These are phyloP conservation scores for Microsporum ferrugineum DNA, from an alignment of 2,329 filamentous ascomycete genomes.

Conservation along the genomic window DNA sequence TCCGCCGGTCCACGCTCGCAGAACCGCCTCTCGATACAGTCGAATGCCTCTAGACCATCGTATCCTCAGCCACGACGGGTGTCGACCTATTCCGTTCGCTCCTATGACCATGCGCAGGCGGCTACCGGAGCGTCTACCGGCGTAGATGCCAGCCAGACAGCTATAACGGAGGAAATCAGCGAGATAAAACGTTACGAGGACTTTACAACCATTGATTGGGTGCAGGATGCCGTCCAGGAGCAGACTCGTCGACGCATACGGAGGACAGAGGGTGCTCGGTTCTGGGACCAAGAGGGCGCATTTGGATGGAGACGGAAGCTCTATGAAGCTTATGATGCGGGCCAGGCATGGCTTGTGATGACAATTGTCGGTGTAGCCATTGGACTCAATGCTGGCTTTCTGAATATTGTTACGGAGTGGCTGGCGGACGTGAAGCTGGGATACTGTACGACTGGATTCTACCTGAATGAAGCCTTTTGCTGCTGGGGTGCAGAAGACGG, in stretches of 20 bases:
- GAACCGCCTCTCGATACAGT: slow-evolving; percentile 14
- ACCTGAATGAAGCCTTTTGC: slow-evolving; percentile 94
- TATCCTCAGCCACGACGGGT: slow-evolving; percentile 23
- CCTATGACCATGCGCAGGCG: slow-evolving; percentile 44
- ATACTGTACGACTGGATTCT: slow-evolving; percentile 92
- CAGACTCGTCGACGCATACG: slow-evolving; percentile 68
- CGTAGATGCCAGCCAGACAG: slow-evolving; percentile 49
- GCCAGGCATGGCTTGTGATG: slow-evolving; percentile 95
- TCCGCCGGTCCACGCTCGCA: slow-evolving; percentile 20
- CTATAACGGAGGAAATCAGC: slow-evolving; percentile 83
- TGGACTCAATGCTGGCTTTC: slow-evolving; percentile 78
- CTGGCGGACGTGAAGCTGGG: slow-evolving; percentile 89
- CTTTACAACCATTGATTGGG: slow-evolving; percentile 95
- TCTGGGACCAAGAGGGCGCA: slow-evolving; percentile 57
- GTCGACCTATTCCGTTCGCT: slow-evolving; percentile 45
- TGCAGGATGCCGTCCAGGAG: slow-evolving; percentile 89
- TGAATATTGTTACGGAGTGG: slow-evolving; percentile 97
- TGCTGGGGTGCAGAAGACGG: slow-evolving; percentile 91
- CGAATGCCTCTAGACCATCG: neutral
- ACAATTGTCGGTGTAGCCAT: slow-evolving; percentile 86
- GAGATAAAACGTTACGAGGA: slow-evolving; percentile 99
- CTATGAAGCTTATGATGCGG: slow-evolving; percentile 83
- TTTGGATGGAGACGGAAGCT: slow-evolving; percentile 71
- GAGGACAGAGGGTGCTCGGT: slow-evolving; percentile 58
- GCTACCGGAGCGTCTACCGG: slow-evolving; percentile 46